Base-by-base conservation (phyloP, 805 yeast species). In the Wickerhamomyces queroliae region DNA sequence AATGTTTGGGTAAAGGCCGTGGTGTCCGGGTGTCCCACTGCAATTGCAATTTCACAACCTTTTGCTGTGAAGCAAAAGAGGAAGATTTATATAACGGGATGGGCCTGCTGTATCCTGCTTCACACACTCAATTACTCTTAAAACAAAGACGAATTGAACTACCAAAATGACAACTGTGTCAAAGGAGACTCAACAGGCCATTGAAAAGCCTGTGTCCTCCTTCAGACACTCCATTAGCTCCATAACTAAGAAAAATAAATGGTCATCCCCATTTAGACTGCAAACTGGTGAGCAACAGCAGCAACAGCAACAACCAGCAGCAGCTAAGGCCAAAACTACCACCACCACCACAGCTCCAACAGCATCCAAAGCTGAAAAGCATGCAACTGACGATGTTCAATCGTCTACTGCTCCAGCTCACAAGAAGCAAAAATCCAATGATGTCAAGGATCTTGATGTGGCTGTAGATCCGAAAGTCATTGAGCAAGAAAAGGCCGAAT, bases 221-320 rank as follows among this genome's bases (percentile, higher is more conserved):
- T 32, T 32, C 15, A 32, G 26, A 32, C 35, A 32, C 20, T 32
- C 35, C 27, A 26, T 22, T 13, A 4, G 12, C 22, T 30, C 33
- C 10, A 30, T 30, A 5, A 18, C 22, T 3, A 30, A 15, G 5
- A 35, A 27, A 5, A 48, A 53, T 35, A 49, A 46, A 11, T 55
- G 59, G 59, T 52, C 53, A 15, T 55, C 59, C 8, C 59, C 59
- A 10, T 55, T 55, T 41, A 53, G 59, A 41, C n/a, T n/a, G n/a
- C n/a, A n/a, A n/a, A n/a, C n/a, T n/a, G n/a, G n/a, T n/a, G n/a
- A n/a, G n/a, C n/a, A n/a, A n/a, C 50, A 52, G 23, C 35, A 18
- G 23, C 42, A 39, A 36, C 36, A 3, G 3, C 37, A 29, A 29
- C 12, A 21, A 13, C 22, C 12, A 35, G 10, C 23, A 24, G 17